These are phyloP conservation scores for Lyophyllum shimeji DNA, from an alignment of 768 basidiomycete genomes.

Conservation along the genomic window DNA sequence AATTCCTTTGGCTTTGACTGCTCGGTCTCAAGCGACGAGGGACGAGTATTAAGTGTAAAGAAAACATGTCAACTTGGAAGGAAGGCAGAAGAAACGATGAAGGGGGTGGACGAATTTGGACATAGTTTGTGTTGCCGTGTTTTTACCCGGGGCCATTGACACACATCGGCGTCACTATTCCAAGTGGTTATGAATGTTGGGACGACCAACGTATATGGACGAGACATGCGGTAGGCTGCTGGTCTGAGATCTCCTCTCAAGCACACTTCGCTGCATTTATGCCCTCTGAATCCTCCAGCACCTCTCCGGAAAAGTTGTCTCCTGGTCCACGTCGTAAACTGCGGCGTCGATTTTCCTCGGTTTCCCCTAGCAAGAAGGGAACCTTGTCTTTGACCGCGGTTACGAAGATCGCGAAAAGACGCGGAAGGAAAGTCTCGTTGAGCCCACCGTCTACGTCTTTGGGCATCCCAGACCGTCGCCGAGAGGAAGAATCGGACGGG, in stretches of 20 bases:
- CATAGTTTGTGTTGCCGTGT: not conserved
- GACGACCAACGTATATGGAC: not conserved
- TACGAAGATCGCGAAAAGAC: constrained; percentile 19
- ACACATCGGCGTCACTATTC: not conserved
- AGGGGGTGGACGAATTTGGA: not conserved
- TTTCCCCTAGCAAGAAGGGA: constrained; percentile 23
- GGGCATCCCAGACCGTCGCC: constrained; percentile 19
- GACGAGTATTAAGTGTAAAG: too few species aligned
- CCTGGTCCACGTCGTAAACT: constrained; percentile 28
- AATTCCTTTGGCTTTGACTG: too few species aligned
- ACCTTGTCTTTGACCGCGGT: constrained; percentile 23
- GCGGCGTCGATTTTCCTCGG: constrained; percentile 33
- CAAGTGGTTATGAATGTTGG: not conserved
- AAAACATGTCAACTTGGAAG: not conserved
- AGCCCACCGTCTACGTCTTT: constrained; percentile 26
- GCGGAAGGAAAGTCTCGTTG: constrained; percentile 23
- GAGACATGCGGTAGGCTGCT: not conserved
- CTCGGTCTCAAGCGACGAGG: too few species aligned
- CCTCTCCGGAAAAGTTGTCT: constrained; percentile 19
- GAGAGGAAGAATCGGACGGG: constrained; percentile 28
- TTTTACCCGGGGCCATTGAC: not conserved
- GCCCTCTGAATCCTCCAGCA: not conserved
- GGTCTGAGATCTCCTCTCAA: not conserved
- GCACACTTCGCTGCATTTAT: not conserved
- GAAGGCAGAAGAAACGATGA: not conserved